Conservation (phyloP, 352 stramenopile genomes). For the Globisporangium acanthophoron region DNA sequence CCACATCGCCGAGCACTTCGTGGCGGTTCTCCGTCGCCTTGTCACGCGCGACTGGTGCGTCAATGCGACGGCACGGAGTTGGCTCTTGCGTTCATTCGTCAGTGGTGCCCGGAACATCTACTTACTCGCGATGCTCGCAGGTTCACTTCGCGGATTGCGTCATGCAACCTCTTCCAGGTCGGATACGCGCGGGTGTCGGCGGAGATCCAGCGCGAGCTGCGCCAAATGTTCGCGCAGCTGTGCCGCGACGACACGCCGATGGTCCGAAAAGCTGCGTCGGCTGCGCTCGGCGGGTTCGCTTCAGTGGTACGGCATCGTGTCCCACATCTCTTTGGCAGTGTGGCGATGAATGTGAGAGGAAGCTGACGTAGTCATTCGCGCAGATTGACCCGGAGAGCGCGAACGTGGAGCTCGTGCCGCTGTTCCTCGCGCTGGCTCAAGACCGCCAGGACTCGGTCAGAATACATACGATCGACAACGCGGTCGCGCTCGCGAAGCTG, state of each 20-base stretch:
- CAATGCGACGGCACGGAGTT: too few species aligned
- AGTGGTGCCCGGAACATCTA: background rate
- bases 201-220: conserved; percentile 76
- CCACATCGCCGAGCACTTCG: conserved; percentile 88
- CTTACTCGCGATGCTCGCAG: conserved; percentile 8
- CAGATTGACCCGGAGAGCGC: conserved; percentile 64
- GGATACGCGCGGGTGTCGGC: conserved; percentile 49
- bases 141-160: conserved; percentile 84
- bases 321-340: too few species aligned
- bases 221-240: conserved; percentile 90
- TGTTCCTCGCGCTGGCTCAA: conserved; percentile 78
- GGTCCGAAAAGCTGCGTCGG: conserved; percentile 91
- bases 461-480: conserved; percentile 97
- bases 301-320: conserved; percentile 26
- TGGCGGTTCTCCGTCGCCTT: conserved; percentile 91
- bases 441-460: conserved; percentile 96
- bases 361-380: background rate
- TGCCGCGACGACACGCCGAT: conserved; percentile 97
- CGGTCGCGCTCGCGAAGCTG: conserved; percentile 90
- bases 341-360: background rate
- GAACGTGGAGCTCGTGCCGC: conserved; percentile 69
- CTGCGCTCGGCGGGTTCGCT: conserved; percentile 88
- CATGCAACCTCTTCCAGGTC: conserved; percentile 78
- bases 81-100: background rate
- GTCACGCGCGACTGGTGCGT: conserved; percentile 96